These are phyloP conservation scores for Antitrichia curtipendula DNA, from an alignment of 225 moss, liverwort and hornwort genomes.

Conservation along the genomic window DNA sequence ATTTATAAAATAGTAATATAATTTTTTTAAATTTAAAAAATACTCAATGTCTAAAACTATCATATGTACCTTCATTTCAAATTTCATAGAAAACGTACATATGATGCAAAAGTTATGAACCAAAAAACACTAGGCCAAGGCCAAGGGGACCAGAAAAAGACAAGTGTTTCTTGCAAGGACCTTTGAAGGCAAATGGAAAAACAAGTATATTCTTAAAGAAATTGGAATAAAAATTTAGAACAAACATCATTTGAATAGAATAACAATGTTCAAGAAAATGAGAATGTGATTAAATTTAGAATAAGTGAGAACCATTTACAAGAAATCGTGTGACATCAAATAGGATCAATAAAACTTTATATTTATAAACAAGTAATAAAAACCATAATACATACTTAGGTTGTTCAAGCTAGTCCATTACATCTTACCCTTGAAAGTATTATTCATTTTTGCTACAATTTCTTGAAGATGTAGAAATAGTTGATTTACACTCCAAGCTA, in stretches of 20 bases:
- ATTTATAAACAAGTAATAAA: neutral
- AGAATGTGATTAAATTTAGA: neutral
- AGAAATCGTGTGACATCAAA: neutral
- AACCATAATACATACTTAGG: neutral
- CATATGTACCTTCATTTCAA: too few relatives aligned
- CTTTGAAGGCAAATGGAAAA: too few relatives aligned
- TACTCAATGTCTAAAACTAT: too few relatives aligned
- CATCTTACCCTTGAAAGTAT: neutral
- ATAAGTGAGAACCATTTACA: neutral
- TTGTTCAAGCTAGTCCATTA: accelerated
- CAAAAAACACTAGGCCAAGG: too few relatives aligned
- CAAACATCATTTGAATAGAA: neutral
- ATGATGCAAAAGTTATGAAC: too few relatives aligned
- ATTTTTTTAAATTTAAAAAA: too few relatives aligned
- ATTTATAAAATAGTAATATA: too few relatives aligned
- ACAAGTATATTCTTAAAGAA: too few relatives aligned
- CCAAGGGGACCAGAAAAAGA: too few relatives aligned
- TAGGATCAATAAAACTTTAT: neutral
- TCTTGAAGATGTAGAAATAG: neutral
- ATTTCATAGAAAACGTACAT: too few relatives aligned
- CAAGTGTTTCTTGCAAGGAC: too few relatives aligned
- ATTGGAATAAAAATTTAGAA: neutral
- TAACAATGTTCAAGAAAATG: neutral
- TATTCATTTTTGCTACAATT: neutral
- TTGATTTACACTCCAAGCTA: neutral